Evolutionary conservation across 23 red algal genomes (phyloP), one percentile per base, ranked within the genome.

Genomic region (Gracilaria caudata): DNA sequence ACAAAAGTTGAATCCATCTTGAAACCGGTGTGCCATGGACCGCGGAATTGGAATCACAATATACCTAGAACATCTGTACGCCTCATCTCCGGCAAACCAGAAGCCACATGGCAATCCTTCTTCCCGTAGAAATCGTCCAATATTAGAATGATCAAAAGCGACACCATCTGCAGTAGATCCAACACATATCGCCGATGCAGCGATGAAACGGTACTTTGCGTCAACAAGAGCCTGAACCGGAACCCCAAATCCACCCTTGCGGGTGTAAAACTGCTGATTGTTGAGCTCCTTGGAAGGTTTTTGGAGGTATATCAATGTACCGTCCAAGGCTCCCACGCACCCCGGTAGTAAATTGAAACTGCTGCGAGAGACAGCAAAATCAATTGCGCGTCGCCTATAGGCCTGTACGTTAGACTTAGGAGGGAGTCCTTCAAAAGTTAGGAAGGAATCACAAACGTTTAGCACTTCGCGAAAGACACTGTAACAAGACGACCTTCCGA

Each of bases 161-260:
- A 43, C 43, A 77, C 13, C 26, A 55, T 77, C 72, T 8, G 25
- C 21, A 12, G 72, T 77, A 53, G 72, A 77, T 6, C 72, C 72
- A 16, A 53, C 49, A 51, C 72, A 77, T 1, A 19, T 51, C 13
- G 40, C 72, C 43, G 72, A 77, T 8, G 72, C 35, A 33, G 33
- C 37, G 8, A 74, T 30, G 38, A 74, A 74, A 36, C 68, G 68
- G n/a, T 74, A 74, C 13, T 49, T 41, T n/a, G 7, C 68, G 41
- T 74, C 68, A 10, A 74, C 24, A 8, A 74, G 7, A n/a, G 68
- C 68, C 68, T 74, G 68, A 6, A 74, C 68, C 4, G 68, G 68
- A 7, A 74, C 30, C 21, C 37, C 7, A 74, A 45, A 38, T 13
- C 41, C 35, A 8, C 68, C 35, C 68, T 74, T 74, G 21, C 68